A percentile compares a stretch with the other conserved stretches of the same genome.
These are phyloP conservation scores for Dissoconium aciculare DNA, from an alignment of 2,329 filamentous ascomycete species.

Conservation along the genomic window DNA sequence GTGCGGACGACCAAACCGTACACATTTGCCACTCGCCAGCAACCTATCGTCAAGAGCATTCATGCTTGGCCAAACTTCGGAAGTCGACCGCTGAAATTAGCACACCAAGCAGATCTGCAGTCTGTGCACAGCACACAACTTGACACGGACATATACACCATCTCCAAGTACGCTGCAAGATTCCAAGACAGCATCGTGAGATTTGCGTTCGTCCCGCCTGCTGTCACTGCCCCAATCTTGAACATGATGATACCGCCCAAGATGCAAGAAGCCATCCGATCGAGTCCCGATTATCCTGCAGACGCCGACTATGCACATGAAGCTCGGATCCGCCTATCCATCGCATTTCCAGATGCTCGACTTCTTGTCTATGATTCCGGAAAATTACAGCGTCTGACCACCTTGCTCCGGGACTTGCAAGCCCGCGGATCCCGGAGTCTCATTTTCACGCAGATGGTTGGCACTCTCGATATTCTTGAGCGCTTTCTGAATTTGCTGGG, in stretches of 20 bases:
- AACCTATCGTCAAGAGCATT: constrained; percentile 6
- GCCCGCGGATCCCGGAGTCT: constrained; percentile 81
- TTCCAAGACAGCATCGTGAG: constrained; percentile 66
- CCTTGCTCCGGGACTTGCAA: constrained; percentile 72
- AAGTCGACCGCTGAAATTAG: constrained; percentile 12
- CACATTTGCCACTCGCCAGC: constrained; percentile 6
- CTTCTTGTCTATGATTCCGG: constrained; percentile 97
- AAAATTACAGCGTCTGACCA: constrained; percentile 81
- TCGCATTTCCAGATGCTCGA: constrained; percentile 91
- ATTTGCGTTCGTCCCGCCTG: constrained; percentile 84
- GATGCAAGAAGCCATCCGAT: constrained; percentile 16
- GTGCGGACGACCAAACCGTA: constrained; percentile 12
- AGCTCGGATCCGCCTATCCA: constrained; percentile 77
- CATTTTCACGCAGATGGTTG: constrained; percentile 99
- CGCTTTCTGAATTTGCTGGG: constrained; percentile 97
- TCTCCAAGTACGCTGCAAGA: constrained; percentile 55
- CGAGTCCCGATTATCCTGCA: constrained; percentile 23
- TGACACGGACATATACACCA: constrained; percentile 36
- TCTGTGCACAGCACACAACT: constrained; percentile 11
- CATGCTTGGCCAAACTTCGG: constrained; percentile 13
- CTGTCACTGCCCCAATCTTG: constrained; percentile 51
- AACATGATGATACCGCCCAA: constrained; percentile 14
- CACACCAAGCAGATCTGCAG: constrained; percentile 17
- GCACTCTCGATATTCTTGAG: constrained; percentile 91
- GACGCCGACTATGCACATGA: constrained; percentile 76